These are phyloP conservation scores for Smittium culicis DNA, from an alignment of 371 early-diverging fungal species.

Conservation along the genomic window DNA sequence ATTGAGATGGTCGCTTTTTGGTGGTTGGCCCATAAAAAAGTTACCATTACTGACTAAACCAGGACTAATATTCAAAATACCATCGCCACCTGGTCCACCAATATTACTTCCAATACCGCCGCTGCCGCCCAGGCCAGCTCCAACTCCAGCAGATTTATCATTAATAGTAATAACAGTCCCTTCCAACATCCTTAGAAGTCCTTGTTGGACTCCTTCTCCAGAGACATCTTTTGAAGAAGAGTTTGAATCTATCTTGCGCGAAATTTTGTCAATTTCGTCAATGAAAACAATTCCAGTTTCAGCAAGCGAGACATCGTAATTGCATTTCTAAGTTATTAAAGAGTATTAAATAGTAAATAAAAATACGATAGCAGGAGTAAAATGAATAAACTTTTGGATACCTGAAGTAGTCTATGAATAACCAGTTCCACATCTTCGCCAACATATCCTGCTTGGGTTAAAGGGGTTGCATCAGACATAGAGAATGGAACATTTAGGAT, in stretches of 20 bases:
- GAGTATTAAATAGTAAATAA: constrained; percentile 14
- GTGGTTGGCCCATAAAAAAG: neutral
- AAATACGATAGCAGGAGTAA: constrained; percentile 3
- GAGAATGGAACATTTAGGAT: constrained; percentile 79
- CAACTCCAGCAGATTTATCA: constrained; percentile 49
- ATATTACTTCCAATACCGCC: neutral
- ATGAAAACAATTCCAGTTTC: constrained; percentile 85
- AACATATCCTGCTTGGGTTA: constrained; percentile 88
- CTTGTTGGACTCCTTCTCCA: constrained; percentile 89
- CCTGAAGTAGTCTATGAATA: constrained; percentile 65
- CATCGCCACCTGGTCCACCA: neutral
- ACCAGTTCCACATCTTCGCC: constrained; percentile 87
- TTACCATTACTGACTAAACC: neutral
- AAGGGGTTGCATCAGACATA: constrained; percentile 83
- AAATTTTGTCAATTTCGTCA: constrained; percentile 86
- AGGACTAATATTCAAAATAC: neutral
- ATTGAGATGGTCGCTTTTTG: neutral
- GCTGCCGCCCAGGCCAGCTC: neutral
- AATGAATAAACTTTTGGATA: too few relatives aligned
- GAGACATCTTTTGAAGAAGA: constrained; percentile 77
- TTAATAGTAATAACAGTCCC: constrained; percentile 74
- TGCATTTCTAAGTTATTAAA: constrained; percentile 38
- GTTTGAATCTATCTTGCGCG: constrained; percentile 55
- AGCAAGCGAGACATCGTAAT: constrained; percentile 71
- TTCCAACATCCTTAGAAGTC: constrained; percentile 73